Base-by-base conservation (phyloP, 2,329 filamentous ascomycete species). In the Colletotrichum spinosum region DNA sequence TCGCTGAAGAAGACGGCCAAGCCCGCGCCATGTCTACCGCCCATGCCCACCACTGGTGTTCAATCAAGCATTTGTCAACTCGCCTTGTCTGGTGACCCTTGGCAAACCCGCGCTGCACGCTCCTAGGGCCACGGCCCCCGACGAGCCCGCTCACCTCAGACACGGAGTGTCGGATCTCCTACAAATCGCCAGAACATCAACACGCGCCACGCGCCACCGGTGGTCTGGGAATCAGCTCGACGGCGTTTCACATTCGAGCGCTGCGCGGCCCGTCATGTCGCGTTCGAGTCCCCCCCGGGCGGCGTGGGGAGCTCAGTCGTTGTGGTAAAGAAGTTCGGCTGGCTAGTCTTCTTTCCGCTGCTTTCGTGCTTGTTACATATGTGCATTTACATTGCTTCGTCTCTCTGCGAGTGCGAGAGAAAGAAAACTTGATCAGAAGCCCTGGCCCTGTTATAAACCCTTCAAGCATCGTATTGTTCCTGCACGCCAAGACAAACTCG, bases 91-190 rank as follows among this genome's bases (percentile, higher is more conserved):
- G 25, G 4, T 25, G 25, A 25, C 25, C 25, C 25, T 25, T 25
- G 25, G 25, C 25, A 25, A 25, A 25, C 25, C 25, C 25, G 25
- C 25, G 25, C 5, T 4, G 25, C 25, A 25, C 25, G 25, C 25
- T 25, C 25, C 25, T 25, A 25, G 25, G 57, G 34, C 38, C 41
- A 50, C 15, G 12, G 38, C 15, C 45, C 41, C 48, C 49, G 25
- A 57, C 15, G 25, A 25, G 25, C 25, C 25, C 61, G 61, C 57
- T 15, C 51, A 61, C 41, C 52, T 62, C 62, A 65, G 48, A 65
- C 62, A 62, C 52, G 33, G 34, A 62, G 58, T 62, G 62, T 65
- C 58, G 57, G 62, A 65, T 37, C 39, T 34, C 51, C 55, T 49
- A 49, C 45, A 25, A 25, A 25, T 25, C 25, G 25, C 25, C 25